Percentiles rank a stretch among this genome's conserved stretches.
Evolutionary conservation across 495 filamentous ascomycete genomes (phyloP).

Genomic region (Trichoderma gamsii): DNA sequence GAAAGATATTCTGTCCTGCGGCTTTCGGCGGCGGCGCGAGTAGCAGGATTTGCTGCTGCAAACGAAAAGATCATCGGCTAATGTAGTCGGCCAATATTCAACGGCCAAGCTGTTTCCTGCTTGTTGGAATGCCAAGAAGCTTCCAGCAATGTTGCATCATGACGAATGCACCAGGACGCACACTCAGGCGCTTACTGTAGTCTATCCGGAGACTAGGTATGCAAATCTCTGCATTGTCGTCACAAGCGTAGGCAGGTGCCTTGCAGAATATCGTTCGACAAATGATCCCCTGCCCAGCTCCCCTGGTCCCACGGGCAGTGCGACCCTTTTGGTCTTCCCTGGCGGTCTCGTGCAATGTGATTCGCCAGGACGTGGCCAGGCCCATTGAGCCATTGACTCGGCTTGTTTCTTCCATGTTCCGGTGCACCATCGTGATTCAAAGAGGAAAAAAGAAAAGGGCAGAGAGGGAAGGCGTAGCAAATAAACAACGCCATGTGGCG

Average conservation of each 20-base stretch:
- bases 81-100: not conserved
- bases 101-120: not conserved
- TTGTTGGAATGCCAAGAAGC: not conserved
- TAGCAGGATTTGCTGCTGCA: not conserved
- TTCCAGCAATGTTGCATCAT: not conserved
- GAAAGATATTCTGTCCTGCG: not conserved
- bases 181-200: not conserved
- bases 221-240: not conserved
- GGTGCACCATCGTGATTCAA: not conserved
- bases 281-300: not conserved
- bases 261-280: constrained; percentile 7
- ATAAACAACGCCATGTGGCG: not conserved
- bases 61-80: not conserved
- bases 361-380: not conserved
- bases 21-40: not conserved
- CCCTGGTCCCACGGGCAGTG: constrained; percentile 3
- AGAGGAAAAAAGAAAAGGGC: not conserved
- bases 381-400: not conserved
- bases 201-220: not conserved
- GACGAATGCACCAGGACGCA: not conserved
- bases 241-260: constrained; percentile 3
- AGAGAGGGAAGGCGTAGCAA: not conserved
- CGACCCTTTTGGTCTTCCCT: not conserved
- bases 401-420: constrained; percentile 12
- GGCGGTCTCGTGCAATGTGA: not conserved